phyloP scores from a whole-genome alignment of 305 asterid genomes.

The Plantago lanceolata region DNA sequence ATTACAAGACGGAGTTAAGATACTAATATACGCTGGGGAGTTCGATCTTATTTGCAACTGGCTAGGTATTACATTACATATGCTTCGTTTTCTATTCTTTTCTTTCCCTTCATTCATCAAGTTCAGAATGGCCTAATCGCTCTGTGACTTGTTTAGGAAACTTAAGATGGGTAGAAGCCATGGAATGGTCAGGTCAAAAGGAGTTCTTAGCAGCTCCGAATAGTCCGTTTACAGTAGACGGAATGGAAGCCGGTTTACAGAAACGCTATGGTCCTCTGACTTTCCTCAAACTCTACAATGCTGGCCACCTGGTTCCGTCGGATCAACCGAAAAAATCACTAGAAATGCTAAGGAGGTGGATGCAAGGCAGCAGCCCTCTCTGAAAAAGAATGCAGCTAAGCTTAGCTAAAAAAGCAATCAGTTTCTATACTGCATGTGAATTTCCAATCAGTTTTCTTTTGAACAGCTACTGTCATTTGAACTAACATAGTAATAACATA shows the following conservation, averaged over 20 bases:
- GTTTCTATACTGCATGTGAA: too few species aligned
- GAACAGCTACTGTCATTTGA: too few species aligned
- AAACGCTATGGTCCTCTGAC: constrained; percentile 42
- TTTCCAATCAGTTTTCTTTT: too few species aligned
- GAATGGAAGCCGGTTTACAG: constrained; percentile 32
- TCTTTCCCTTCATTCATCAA: background rate
- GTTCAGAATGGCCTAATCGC: background rate
- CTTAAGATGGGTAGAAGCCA: constrained; percentile 51
- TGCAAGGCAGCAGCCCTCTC: constrained; percentile 22
- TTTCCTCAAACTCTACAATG: constrained; percentile 48
- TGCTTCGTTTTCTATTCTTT: background rate
- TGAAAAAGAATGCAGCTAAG: too few species aligned
- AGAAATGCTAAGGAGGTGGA: constrained; percentile 54
- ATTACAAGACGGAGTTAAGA: constrained; percentile 45
- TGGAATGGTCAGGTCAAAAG: constrained; percentile 55
- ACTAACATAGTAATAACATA: too few species aligned
- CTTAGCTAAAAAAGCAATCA: too few species aligned
- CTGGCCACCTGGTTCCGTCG: constrained; percentile 74
- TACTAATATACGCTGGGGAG: constrained; percentile 56
- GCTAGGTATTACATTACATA: constrained; percentile 38
- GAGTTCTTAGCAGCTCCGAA: constrained; percentile 26
- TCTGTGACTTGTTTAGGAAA: constrained; percentile 38
- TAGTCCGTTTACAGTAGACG: constrained; percentile 36
- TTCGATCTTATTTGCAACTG: constrained; percentile 65
- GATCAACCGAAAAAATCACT: constrained; percentile 62